A percentile compares a stretch with the other conserved stretches of the same genome.
Evolutionary conservation across 805 yeast species (phyloP).

Genomic region (Komagataella pseudopastoris): DNA sequence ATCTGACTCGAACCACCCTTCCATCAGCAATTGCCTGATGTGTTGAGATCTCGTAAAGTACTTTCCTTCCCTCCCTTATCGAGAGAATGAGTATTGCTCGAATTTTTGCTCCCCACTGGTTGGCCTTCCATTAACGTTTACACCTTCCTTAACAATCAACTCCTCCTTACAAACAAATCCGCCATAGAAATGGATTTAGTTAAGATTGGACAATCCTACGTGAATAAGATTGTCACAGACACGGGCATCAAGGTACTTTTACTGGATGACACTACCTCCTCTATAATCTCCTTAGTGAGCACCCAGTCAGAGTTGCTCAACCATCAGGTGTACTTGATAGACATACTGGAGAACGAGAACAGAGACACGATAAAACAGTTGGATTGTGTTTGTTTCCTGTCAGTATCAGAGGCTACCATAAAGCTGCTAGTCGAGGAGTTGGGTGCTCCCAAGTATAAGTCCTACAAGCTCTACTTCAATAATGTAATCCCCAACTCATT

Average conservation of each 20-base stretch:
- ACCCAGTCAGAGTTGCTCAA: slow-evolving; percentile 77
- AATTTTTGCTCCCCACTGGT: not conserved
- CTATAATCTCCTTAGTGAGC: slow-evolving; percentile 76
- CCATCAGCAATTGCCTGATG: no score
- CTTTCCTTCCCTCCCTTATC: not conserved
- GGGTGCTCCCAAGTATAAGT: slow-evolving; percentile 63
- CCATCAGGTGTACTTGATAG: slow-evolving; percentile 77
- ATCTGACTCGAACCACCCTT: no score
- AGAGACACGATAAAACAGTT: slow-evolving; percentile 70
- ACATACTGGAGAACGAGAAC: slow-evolving; percentile 42
- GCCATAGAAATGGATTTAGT: slow-evolving; percentile 28
- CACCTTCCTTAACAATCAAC: not conserved
- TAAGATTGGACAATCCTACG: slow-evolving; percentile 28
- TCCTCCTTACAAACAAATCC: not conserved
- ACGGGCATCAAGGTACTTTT: slow-evolving; percentile 53
- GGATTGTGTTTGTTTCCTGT: slow-evolving; percentile 65
- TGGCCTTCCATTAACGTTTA: not conserved
- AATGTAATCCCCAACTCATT: slow-evolving; percentile 65
- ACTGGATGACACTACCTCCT: slow-evolving; percentile 68
- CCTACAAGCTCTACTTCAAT: slow-evolving; percentile 67
- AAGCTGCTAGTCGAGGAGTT: slow-evolving; percentile 52
- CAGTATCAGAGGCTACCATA: slow-evolving; percentile 59
- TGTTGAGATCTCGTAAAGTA: not conserved
- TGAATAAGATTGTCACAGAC: slow-evolving; percentile 20
- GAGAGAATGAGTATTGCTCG: not conserved